Base-by-base conservation (phyloP, 2,329 filamentous ascomycete genomes). In the Diaporthe destruens region DNA sequence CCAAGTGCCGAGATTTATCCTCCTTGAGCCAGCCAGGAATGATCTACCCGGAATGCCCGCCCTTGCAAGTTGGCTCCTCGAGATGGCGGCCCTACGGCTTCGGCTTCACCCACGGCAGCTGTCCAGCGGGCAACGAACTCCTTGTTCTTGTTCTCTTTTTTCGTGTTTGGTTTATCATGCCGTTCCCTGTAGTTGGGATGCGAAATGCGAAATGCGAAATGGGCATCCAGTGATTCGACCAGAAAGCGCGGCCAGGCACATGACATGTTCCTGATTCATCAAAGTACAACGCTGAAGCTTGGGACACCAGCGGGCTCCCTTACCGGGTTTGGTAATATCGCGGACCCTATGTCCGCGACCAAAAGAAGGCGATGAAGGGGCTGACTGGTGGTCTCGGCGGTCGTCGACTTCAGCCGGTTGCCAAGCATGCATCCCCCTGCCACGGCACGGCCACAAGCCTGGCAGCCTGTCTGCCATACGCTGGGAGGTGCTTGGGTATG, bases 301-400 rank as follows among this genome's bases (percentile, higher is more conserved):
- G 67, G 55, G 14, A 53, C 29, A 23, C 32, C 42, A n/a, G 6
- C 32, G 32, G 53, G 47, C 7, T 47, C 68, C 57, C 32, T 70
- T 70, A 53, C 68, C 68, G 29, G 44, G 68, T 70, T 70, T 44
- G 68, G 68, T 29, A 70, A 70, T 70, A 54, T 32, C 57, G 68
- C 68, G 68, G 68, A 70, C 68, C 68, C 55, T 70, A 61, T 70
- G 68, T 70, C 68, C 68, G 55, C 68, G 68, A 70, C 68, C 68
- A 70, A 54, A 51, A 65, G 61, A 61, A 53, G 55, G 55, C 61
- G 47, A 59, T 61, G 67, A 70, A 70, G 55, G 67, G 53, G 53
- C n/a, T 16, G 16, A 39, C 44, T 51, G 44, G 55, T 55, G 39
- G 42, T 56, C 54, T 57, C 54, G 66, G 54, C 54, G 47, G 29